These are phyloP conservation scores for Paulownia fortunei DNA, from an alignment of 257 asterid species.

Conservation along the genomic window DNA sequence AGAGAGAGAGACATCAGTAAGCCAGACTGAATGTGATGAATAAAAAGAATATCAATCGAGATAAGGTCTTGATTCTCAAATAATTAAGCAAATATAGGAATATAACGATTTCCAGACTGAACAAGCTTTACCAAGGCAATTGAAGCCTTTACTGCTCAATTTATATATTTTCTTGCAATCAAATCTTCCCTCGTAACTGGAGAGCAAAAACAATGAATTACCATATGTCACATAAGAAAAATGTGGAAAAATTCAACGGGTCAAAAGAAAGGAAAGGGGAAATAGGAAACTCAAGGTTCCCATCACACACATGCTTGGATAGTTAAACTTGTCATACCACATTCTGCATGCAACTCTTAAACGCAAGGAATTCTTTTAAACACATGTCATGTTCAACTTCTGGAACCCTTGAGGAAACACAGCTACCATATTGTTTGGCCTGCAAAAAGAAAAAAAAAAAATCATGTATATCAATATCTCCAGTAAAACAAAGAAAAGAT, in stretches of 20 bases:
- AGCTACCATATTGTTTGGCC: constrained; percentile 85
- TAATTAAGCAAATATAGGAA: constrained; percentile 3
- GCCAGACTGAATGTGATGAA: constrained; percentile 7
- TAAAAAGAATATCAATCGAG: constrained; percentile 7
- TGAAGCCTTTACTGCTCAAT: constrained; percentile 27
- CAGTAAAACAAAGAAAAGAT: background rate
- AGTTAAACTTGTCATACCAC: constrained; percentile 53
- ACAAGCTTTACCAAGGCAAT: constrained; percentile 34
- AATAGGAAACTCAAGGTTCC: constrained; percentile 15
- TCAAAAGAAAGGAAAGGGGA: background rate
- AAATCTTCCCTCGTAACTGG: constrained; percentile 73
- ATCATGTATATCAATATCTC: constrained; percentile 16
- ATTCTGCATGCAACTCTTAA: constrained; percentile 83
- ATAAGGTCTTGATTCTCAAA: background rate
- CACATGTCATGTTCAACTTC: constrained; percentile 88
- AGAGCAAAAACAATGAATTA: constrained; percentile 28
- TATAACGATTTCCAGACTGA: constrained; percentile 7
- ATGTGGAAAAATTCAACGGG: background rate
- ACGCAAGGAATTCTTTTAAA: constrained; percentile 69
- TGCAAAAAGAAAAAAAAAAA: constrained; percentile 34
- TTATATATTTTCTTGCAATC: constrained; percentile 35
- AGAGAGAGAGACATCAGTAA: background rate
- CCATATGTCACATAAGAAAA: constrained; percentile 14
- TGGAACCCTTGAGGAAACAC: constrained; percentile 87
- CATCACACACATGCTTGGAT: constrained; percentile 13